phyloP scores from a whole-genome alignment of 768 basidiomycete genomes.

The Agrocybe chaxingu region DNA sequence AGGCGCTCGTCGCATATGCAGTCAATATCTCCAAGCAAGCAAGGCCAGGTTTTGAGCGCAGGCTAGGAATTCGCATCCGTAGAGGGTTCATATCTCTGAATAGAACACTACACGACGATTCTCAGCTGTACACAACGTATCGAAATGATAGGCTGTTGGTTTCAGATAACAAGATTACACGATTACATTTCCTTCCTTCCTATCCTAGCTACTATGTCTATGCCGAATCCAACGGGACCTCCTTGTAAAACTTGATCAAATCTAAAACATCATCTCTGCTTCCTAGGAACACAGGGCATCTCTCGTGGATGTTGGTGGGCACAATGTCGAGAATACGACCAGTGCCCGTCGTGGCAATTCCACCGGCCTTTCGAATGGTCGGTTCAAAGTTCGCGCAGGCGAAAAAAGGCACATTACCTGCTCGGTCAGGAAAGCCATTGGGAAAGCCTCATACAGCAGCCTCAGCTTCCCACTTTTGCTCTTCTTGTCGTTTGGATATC shows the following conservation, averaged over 20 bases:
- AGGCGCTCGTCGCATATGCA: too few species aligned
- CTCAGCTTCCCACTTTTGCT: constrained; percentile 93
- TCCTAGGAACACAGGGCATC: constrained; percentile 91
- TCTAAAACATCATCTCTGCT: constrained; percentile 92
- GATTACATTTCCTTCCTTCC: constrained; percentile 1
- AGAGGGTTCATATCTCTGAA: too few species aligned
- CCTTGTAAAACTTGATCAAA: constrained; percentile 80
- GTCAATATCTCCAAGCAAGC: too few species aligned
- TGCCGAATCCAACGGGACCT: constrained; percentile 24
- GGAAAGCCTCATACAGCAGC: constrained; percentile 95
- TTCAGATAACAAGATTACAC: constrained; percentile 1
- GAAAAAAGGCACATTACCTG: constrained; percentile 51
- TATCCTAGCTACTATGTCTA: background rate
- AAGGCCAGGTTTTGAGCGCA: too few species aligned
- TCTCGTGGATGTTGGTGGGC: constrained; percentile 84
- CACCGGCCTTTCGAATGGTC: constrained; percentile 67
- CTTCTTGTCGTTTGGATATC: constrained; percentile 98
- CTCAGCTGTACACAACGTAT: too few species aligned
- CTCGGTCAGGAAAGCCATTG: constrained; percentile 94
- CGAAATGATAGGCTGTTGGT: background rate
- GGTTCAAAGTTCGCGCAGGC: background rate
- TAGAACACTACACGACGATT: too few species aligned
- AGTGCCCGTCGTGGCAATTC: constrained; percentile 94
- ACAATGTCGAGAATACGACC: constrained; percentile 89
- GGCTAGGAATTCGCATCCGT: too few species aligned